Percentiles rank a stretch among this genome's conserved stretches.
phyloP scores from a whole-genome alignment of 2,329 filamentous ascomycete genomes.

The Penicillium freii region DNA sequence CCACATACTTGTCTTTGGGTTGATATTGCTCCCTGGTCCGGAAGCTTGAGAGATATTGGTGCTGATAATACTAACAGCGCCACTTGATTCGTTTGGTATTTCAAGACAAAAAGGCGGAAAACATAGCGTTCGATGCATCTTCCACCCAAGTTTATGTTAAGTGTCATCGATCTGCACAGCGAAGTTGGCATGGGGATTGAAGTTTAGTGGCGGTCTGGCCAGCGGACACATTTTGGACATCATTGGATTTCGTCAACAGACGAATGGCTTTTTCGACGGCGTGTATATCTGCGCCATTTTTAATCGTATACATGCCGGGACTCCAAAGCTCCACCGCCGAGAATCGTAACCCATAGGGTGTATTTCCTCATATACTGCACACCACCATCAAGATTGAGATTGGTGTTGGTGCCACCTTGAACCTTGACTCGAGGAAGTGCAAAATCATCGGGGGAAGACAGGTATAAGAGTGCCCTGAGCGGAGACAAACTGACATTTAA shows the following conservation, averaged over 20 bases:
- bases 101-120: conserved; percentile 11
- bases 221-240: conserved; percentile 37
- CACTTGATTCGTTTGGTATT: conserved; percentile 13
- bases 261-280: conserved; percentile 22
- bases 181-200: conserved; percentile 32
- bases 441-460: conserved; percentile 50
- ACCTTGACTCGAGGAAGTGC: conserved; percentile 41
- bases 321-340: conserved; percentile 38
- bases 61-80: conserved; percentile 30
- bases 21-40: conserved; percentile 46
- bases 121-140: background rate
- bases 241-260: conserved; percentile 26
- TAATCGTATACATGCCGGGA: conserved; percentile 25
- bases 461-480: conserved; percentile 42
- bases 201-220: conserved; percentile 35
- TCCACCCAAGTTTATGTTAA: conserved; percentile 30
- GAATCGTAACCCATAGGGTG: conserved; percentile 37
- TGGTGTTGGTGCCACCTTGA: conserved; percentile 21
- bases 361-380: conserved; percentile 14
- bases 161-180: conserved; percentile 27
- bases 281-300: conserved; percentile 9
- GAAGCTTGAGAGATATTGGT: conserved; percentile 39
- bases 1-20: conserved; percentile 25
- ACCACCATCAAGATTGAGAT: conserved; percentile 13
- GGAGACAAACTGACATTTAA: background rate